Conservation (phyloP, 331 rosid species). For the Saraca asoca region DNA sequence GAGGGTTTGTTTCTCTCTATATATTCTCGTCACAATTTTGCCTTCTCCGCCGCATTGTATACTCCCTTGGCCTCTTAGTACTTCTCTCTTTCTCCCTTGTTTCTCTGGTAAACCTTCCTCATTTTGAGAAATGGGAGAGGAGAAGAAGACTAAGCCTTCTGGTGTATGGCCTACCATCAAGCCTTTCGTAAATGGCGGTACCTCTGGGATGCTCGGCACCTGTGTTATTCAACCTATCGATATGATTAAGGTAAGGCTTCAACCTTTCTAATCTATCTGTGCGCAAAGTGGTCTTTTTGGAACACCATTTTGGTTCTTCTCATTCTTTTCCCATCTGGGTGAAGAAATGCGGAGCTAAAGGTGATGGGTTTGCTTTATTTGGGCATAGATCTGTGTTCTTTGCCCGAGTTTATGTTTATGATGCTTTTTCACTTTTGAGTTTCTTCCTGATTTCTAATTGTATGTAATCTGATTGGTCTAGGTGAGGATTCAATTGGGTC, state of each 20-base stretch:
- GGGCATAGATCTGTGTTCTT: constrained; percentile 42
- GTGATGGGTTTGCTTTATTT: constrained; percentile 7
- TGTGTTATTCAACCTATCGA: constrained; percentile 94
- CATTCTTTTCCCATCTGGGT: not conserved
- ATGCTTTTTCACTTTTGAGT: too few relatives aligned
- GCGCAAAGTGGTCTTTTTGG: constrained; percentile 2
- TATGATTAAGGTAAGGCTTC: constrained; percentile 77
- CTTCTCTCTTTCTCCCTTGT: constrained; percentile 16
- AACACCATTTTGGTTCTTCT: too few relatives aligned
- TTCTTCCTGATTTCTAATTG: not conserved
- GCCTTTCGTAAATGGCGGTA: constrained; percentile 92
- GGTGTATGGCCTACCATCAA: constrained; percentile 82
- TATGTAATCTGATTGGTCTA: constrained; percentile 33
- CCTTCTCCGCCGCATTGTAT: not conserved
- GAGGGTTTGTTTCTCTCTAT: not conserved
- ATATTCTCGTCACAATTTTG: not conserved
- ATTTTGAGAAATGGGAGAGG: constrained; percentile 68
- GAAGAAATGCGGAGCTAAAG: not conserved
- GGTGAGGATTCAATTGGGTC: constrained; percentile 99
- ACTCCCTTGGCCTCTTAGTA: not conserved
- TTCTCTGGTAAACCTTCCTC: constrained; percentile 13
- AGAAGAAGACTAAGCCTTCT: constrained; percentile 61
- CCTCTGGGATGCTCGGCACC: constrained; percentile 97
- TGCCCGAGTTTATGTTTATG: not conserved
- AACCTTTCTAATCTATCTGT: not conserved